Conservation (phyloP, 1,284 basidiomycete species). For the Cystobasidium sp. region DNA sequence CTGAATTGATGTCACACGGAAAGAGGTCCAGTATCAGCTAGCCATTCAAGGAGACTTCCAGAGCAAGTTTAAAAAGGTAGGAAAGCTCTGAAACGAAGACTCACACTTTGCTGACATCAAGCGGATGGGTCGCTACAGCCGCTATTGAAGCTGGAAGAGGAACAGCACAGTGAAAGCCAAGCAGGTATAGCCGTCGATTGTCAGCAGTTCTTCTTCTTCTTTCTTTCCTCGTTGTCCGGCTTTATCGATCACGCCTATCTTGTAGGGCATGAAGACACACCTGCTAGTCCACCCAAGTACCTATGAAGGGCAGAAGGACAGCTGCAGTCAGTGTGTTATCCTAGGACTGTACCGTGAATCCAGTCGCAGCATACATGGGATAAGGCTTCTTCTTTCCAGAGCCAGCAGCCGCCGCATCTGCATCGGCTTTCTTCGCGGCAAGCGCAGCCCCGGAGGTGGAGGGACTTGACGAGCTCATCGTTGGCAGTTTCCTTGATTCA, state of each 20-base stretch:
- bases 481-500: neutral
- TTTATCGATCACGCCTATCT: slow-evolving; percentile 14
- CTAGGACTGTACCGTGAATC: too few species aligned
- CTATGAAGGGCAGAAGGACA: slow-evolving; percentile 7
- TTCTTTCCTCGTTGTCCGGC: neutral
- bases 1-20: slow-evolving; percentile 27
- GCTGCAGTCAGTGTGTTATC: slow-evolving; percentile 2
- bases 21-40: too few species aligned
- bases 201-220: neutral
- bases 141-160: slow-evolving; percentile 28
- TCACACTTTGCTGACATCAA: slow-evolving; percentile 53
- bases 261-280: neutral
- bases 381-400: slow-evolving; percentile 32
- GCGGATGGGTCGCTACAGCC: slow-evolving; percentile 49
- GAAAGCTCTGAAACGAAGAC: neutral
- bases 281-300: slow-evolving; percentile 41
- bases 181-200: neutral
- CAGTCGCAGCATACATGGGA: slow-evolving; percentile 22
- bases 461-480: slow-evolving; percentile 37
- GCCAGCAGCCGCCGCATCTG: neutral
- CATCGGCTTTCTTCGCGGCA: slow-evolving; percentile 11
- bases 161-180: neutral
- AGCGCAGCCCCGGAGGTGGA: slow-evolving; percentile 22
- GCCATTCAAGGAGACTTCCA: too few species aligned
- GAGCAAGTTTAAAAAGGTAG: neutral